Conservation (phyloP, 805 yeast species). For the Monosporozyma servazzii region DNA sequence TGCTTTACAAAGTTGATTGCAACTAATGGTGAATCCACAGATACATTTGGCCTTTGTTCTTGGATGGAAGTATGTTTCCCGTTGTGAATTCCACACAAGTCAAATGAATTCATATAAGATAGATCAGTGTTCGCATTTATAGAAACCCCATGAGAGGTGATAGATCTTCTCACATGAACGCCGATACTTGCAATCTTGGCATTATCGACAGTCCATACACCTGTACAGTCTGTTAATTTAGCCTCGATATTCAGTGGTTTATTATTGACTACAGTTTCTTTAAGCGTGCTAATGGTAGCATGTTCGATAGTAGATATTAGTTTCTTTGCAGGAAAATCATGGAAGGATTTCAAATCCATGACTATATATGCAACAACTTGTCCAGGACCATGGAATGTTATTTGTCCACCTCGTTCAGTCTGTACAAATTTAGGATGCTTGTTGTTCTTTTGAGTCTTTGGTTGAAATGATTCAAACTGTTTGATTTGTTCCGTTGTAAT, state of each 20-base stretch:
- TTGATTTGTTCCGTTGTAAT: slow-evolving; percentile 29
- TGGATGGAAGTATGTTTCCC: slow-evolving; percentile 47
- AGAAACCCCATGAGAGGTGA: slow-evolving; percentile 86
- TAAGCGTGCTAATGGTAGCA: slow-evolving; percentile 43
- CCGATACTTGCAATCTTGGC: slow-evolving; percentile 79
- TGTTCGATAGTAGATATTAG: slow-evolving; percentile 56
- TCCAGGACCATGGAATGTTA: slow-evolving; percentile 95
- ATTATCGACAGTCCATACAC: slow-evolving; percentile 66
- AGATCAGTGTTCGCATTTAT: slow-evolving; percentile 71
- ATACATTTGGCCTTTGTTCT: slow-evolving; percentile 21
- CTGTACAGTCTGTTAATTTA: slow-evolving; percentile 60
- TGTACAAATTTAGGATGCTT: slow-evolving; percentile 60
- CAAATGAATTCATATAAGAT: slow-evolving; percentile 56
- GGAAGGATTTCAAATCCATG: slow-evolving; percentile 55
- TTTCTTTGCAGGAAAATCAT: slow-evolving; percentile 50
- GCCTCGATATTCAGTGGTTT: slow-evolving; percentile 15
- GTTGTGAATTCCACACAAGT: slow-evolving; percentile 78
- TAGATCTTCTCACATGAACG: slow-evolving; percentile 69
- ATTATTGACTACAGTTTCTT: slow-evolving; percentile 4
- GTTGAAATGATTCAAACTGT: slow-evolving; percentile 16
- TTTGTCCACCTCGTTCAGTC: slow-evolving; percentile 86
- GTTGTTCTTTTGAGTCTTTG: slow-evolving; percentile 14
- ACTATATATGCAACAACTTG: slow-evolving; percentile 83
- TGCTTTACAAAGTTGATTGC: slow-evolving; percentile 38
- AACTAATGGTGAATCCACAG: slow-evolving; percentile 30